A percentile compares a stretch with the other conserved stretches of the same genome.
Evolutionary conservation across 1,139 yeast species (phyloP).

Genomic region (Candida sp.): DNA sequence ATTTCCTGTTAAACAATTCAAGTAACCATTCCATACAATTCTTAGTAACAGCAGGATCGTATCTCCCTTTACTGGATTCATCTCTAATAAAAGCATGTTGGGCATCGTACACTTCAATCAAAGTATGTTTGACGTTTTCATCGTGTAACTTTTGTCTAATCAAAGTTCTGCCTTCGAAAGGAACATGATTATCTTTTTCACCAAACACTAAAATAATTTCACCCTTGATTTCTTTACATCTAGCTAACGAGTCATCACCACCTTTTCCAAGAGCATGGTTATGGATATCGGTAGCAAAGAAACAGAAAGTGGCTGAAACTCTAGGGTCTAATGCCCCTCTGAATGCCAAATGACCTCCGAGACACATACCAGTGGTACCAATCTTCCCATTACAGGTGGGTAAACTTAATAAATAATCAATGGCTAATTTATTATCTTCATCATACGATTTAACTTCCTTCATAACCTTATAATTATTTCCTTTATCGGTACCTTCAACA

Average conservation of each 20-base stretch:
- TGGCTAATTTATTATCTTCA: conserved; percentile 64
- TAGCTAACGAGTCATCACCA: conserved; percentile 60
- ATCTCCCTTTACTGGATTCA: conserved; percentile 74
- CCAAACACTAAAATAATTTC: conserved; percentile 74
- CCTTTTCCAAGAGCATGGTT: conserved; percentile 62
- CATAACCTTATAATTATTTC: conserved; percentile 63
- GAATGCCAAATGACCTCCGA: conserved; percentile 82
- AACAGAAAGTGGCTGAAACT: conserved; percentile 67
- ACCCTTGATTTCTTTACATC: conserved; percentile 52
- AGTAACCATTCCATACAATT: conserved; percentile 64
- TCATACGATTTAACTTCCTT: conserved; percentile 74
- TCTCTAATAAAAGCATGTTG: conserved; percentile 85
- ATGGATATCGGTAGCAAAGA: conserved; percentile 83
- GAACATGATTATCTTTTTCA: conserved; percentile 77
- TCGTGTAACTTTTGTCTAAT: conserved; percentile 63
- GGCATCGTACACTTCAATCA: conserved; percentile 70
- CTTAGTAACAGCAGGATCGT: conserved; percentile 71
- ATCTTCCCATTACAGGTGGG: conserved; percentile 69
- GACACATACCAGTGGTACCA: conserved; percentile 87
- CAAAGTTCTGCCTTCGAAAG: conserved; percentile 72
- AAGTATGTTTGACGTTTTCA: conserved; percentile 60
- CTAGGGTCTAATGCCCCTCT: conserved; percentile 68
- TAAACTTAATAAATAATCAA: conserved; percentile 57
- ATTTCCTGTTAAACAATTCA: conserved; percentile 67
- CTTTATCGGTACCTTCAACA: conserved; percentile 70